A percentile compares a stretch with the other conserved stretches of the same genome.
These are phyloP conservation scores for Lipomyces sp. DNA, from an alignment of 805 yeast genomes.

Conservation along the genomic window DNA sequence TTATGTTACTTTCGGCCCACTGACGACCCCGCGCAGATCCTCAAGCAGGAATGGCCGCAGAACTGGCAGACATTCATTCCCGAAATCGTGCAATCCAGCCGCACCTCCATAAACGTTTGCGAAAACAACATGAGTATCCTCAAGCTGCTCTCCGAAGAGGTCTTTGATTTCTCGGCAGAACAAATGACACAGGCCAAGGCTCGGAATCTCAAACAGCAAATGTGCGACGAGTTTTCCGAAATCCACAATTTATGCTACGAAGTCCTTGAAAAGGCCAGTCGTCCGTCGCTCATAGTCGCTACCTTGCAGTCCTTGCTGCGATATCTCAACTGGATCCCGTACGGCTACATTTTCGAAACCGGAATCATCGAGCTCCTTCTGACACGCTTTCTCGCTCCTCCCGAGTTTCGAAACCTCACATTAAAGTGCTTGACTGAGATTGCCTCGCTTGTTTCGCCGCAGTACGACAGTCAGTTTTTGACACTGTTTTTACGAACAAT, in stretches of 20 bases:
- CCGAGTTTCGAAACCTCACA: conserved; percentile 77
- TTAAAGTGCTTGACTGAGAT: conserved; percentile 93
- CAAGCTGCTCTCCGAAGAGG: conserved; percentile 87
- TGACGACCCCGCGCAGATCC: conserved; percentile 50
- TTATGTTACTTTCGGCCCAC: not conserved
- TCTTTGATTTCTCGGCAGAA: conserved; percentile 91
- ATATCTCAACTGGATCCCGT: conserved; percentile 93
- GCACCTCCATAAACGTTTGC: conserved; percentile 86
- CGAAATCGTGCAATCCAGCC: conserved; percentile 80
- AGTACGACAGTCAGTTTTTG: conserved; percentile 55
- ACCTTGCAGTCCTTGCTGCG: conserved; percentile 78
- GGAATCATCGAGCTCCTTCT: conserved; percentile 69
- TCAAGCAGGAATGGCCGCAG: conserved; percentile 98
- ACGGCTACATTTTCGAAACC: conserved; percentile 85
- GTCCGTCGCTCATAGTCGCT: conserved; percentile 76
- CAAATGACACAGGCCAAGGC: conserved; percentile 97
- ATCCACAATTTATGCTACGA: conserved; percentile 91
- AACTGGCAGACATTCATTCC: conserved; percentile 98
- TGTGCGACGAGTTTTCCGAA: conserved; percentile 88
- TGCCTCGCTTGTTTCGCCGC: conserved; percentile 57
- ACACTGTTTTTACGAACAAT: conserved; percentile 68
- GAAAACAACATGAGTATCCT: conserved; percentile 95
- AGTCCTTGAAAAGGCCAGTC: conserved; percentile 83
- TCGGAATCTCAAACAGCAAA: conserved; percentile 70
- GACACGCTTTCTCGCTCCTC: conserved; percentile 69